Conservation (phyloP, 2,329 filamentous ascomycete species). For the Verticillium zaregamsianum region DNA sequence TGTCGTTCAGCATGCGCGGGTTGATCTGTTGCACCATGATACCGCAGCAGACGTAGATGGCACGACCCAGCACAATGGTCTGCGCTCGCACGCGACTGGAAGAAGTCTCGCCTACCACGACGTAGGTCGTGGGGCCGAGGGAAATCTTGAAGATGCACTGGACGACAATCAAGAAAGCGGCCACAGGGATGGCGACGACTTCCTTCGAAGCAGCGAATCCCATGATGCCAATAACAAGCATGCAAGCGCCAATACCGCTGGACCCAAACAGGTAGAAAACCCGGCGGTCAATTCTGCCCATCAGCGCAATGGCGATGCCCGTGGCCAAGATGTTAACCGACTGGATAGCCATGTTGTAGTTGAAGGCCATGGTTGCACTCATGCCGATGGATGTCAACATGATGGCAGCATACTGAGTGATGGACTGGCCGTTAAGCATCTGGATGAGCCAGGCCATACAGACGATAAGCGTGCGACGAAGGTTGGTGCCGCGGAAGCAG, state of each 20-base stretch:
- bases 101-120: slow-evolving; percentile 39
- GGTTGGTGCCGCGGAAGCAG: slow-evolving; percentile 32
- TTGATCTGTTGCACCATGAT: slow-evolving; percentile 33
- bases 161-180: slow-evolving; percentile 31
- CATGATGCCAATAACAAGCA: slow-evolving; percentile 36
- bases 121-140: slow-evolving; percentile 38
- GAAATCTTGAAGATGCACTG: slow-evolving; percentile 38
- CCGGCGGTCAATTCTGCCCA: slow-evolving; percentile 32
- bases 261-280: slow-evolving; percentile 36
- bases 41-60: slow-evolving; percentile 35
- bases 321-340: slow-evolving; percentile 38
- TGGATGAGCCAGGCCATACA: slow-evolving; percentile 23
- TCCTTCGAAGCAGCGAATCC: slow-evolving; percentile 22
- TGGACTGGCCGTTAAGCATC: slow-evolving; percentile 32
- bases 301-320: slow-evolving; percentile 31
- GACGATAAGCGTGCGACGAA: slow-evolving; percentile 25
- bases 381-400: slow-evolving; percentile 48
- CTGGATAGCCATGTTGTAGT: slow-evolving; percentile 43
- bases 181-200: slow-evolving; percentile 26
- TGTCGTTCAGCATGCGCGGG: slow-evolving; percentile 29
- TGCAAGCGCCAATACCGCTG: slow-evolving; percentile 30
- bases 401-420: slow-evolving; percentile 51
- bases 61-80: slow-evolving; percentile 39
- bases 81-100: slow-evolving; percentile 39
- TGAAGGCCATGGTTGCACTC: slow-evolving; percentile 34